Conservation (phyloP, 2,329 filamentous ascomycete species). For the Phaeosphaeriaceae sp. region DNA sequence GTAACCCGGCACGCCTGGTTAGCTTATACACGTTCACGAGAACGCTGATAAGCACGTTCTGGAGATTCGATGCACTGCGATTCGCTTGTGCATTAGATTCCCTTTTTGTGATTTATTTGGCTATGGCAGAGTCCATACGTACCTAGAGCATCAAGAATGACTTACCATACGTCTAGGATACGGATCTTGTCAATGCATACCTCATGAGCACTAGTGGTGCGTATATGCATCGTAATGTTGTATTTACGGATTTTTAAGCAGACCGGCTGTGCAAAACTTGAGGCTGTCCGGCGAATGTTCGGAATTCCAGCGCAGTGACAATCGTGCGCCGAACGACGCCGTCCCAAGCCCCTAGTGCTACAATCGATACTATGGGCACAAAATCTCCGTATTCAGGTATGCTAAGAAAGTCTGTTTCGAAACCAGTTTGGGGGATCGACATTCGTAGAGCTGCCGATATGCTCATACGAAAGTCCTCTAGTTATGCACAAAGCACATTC, state of each 20-base stretch:
- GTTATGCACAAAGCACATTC: no score
- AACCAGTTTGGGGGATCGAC: not conserved
- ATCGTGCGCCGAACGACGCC: conserved; percentile 15
- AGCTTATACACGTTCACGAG: not conserved
- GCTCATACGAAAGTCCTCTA: no score
- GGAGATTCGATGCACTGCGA: no score
- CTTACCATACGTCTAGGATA: no score
- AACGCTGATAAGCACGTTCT: not conserved
- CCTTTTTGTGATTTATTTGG: no score
- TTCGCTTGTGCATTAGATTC: no score
- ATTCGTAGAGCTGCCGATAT: not conserved
- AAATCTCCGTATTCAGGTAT: conserved; percentile 26
- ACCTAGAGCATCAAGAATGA: no score
- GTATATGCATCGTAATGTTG: not conserved
- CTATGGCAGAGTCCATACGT: no score
- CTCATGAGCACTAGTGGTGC: not conserved
- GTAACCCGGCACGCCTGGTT: no score
- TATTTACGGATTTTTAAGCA: conserved; percentile 9
- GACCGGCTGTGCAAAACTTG: not conserved
- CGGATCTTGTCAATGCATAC: not conserved
- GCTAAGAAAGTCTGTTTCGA: conserved; percentile 9
- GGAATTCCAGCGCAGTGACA: not conserved
- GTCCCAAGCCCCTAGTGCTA: conserved; percentile 39
- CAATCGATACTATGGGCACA: conserved; percentile 19
- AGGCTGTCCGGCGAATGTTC: conserved; percentile 1